Base-by-base conservation (phyloP, 83 land plant species). In the Thuja plicata region DNA sequence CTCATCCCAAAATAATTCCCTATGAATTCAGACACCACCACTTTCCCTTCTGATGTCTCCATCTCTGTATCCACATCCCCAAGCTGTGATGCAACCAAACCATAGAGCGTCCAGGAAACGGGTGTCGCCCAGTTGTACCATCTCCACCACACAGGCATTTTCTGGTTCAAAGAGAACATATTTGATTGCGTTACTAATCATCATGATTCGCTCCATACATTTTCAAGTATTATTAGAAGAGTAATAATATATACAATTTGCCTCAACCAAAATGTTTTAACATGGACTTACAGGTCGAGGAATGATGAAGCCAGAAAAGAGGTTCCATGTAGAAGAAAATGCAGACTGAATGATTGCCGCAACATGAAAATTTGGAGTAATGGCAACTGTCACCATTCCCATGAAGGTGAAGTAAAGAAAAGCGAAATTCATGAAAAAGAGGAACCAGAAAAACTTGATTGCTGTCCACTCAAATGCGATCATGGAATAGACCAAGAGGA, bases 371-470 rank as follows among this genome's bases (percentile, higher is more conserved):
- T 91, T 93, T 45, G 95, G 95, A 71, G 93, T 94, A 57, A 93
- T 11, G 6, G 89, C 90, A 24, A 93, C 93, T 21, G 91, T 84
- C 94, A 93, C 89, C 93, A 94, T 94, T 35, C 95, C 95, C 60
- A 90, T 93, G 88, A 81, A 90, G 71, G 94, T 93, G 90, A 89
- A 93, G 90, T 91, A 94, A 3, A 94, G 88, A 52, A 94, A 83
- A 1, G 93, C 90, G 92, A 89, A 86, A 86, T 76, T 90, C 89
- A 79, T 89, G 89, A 91, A 91, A 91, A 88, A 94, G 21, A 93
- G 35, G 87, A 88, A 93, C 91, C 91, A 92, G 40, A 93, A 85
- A 89, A 94, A 93, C 90, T 94, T 94, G 54, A 77, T 91, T 32
- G 88, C 91, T 85, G 92, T 93, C 95, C 93, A 92, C 60, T 93